Base-by-base conservation (phyloP, 352 stramenopile genomes). In the Phytophthora hybrid region DNA sequence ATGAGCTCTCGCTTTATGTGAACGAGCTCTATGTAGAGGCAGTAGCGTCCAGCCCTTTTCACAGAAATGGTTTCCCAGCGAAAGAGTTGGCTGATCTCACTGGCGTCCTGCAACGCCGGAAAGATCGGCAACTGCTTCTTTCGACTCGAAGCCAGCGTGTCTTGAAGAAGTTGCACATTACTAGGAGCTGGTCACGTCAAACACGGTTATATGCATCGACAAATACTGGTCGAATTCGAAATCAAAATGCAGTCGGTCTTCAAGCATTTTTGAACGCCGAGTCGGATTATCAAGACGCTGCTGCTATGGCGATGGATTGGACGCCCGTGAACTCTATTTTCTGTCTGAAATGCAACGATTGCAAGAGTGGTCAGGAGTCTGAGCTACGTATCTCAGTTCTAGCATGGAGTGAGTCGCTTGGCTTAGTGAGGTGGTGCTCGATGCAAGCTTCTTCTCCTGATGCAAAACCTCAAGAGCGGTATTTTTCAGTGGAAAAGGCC, bases 21-120 rank as follows among this genome's bases (percentile, higher is more conserved):
- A 71, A 80, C 44, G 83, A 90, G 41, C 46, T 84, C 4, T 84
- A 86, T 18, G 74, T 89, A 9, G 81, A 92, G 9, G 77, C 81
- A 1, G n/a, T 89, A 5, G 80, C 76, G 1, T 83, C 67, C 19
- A 87, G 76, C 21, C 81, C 83, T 10, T 89, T 88, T 54, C 72
- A 79, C 46, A 37, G 23, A 5, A 55, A 9, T 16, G 21, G 58
- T 2, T 81, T 74, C 13, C 57, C 62, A 13, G 56, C 73, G 9
- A 54, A 69, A 23, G 69, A 82, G 11, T 64, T 87, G 1, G 21
- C 2, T 2, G 13, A 71, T 11, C 66, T 92, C 4, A 73, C 44
- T 9, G 59, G 68, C 7, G 51, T 76, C 5, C 62, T 88, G 21
- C 60, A 80, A 19, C 74, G 72, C 9, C 72, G 74, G 54, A 78